Evolutionary conservation across 2,329 filamentous ascomycete genomes (phyloP).

Genomic region (Fusarium tanahbumbuense): DNA sequence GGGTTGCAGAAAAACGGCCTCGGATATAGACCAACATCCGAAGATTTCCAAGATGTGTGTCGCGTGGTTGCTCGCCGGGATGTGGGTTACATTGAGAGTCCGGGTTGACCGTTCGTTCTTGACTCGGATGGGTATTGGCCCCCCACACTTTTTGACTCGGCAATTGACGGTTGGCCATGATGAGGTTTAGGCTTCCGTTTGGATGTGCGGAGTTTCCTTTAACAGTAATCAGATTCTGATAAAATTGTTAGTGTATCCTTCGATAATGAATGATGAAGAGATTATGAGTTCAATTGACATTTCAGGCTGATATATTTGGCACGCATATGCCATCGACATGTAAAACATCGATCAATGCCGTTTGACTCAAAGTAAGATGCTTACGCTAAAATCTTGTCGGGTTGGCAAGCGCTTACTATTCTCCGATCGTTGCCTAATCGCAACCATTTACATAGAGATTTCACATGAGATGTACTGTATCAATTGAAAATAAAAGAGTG

Average conservation of each 20-base stretch:
- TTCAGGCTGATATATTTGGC: background rate
- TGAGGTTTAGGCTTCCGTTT: background rate
- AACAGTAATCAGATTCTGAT: no score
- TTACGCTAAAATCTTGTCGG: no score
- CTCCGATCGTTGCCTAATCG: no score
- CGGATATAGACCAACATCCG: conserved; percentile 12
- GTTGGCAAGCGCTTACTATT: no score
- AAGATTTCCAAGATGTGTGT: conserved; percentile 2
- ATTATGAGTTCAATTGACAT: background rate
- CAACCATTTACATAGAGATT: background rate
- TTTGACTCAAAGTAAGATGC: no score
- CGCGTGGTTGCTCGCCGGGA: conserved; percentile 13
- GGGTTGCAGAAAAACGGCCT: background rate
- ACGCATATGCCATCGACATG: no score
- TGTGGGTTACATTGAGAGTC: conserved; percentile 10
- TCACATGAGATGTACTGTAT: background rate
- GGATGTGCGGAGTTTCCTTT: background rate
- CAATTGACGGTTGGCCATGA: background rate
- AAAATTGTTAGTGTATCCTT: background rate
- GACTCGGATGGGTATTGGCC: background rate
- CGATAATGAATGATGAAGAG: no score
- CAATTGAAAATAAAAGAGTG: background rate
- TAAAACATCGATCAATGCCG: no score
- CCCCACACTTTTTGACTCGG: conserved; percentile 24
- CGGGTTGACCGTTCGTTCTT: background rate